These are phyloP conservation scores for Heritiera littoralis DNA, from an alignment of 345 rosid genomes.

Conservation along the genomic window DNA sequence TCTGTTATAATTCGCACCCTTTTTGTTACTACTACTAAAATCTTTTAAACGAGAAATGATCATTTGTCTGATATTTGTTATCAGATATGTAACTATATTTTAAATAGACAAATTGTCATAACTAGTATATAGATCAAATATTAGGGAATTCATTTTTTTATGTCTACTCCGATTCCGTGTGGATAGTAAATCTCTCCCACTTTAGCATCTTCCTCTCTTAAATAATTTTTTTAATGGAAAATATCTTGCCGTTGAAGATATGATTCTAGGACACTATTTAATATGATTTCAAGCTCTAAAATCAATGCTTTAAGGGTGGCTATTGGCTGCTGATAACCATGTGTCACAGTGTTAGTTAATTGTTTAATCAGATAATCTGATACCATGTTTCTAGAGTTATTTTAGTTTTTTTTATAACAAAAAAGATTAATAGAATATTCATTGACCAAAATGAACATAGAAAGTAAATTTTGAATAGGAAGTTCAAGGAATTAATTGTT, in stretches of 20 bases:
- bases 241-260: background rate
- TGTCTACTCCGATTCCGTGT: background rate
- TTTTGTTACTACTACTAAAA: background rate
- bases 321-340: background rate
- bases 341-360: background rate
- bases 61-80: background rate
- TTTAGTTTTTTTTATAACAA: background rate
- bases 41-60: background rate
- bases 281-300: background rate
- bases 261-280: background rate
- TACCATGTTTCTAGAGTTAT: background rate
- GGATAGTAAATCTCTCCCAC: background rate
- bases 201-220: background rate
- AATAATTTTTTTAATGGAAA: background rate
- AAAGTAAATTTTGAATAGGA: too few relatives aligned
- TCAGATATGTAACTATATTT: background rate
- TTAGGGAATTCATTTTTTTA: background rate
- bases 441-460: background rate
- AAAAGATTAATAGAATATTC: background rate
- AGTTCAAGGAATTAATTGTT: too few relatives aligned
- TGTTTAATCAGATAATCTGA: background rate
- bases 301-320: background rate
- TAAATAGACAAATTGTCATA: background rate
- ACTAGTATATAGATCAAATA: background rate
- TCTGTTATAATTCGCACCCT: background rate